These are phyloP conservation scores for Tulasnella sp. DNA, from an alignment of 768 basidiomycete genomes.

Conservation along the genomic window DNA sequence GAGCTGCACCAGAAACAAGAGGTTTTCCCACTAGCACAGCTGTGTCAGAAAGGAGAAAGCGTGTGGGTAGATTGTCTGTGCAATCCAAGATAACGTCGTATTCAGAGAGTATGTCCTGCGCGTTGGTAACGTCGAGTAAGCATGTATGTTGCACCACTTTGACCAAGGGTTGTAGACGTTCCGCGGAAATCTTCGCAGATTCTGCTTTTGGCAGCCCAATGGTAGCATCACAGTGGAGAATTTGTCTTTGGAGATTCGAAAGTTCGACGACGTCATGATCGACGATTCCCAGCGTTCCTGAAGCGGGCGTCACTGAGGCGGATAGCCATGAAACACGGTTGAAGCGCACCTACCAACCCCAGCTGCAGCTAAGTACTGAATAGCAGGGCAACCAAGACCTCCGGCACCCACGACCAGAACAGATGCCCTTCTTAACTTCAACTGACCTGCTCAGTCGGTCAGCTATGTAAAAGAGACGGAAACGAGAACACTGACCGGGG, in stretches of 20 bases:
- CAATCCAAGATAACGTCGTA: slow-evolving; percentile 85
- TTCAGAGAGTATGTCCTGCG: slow-evolving; percentile 41
- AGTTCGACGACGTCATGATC: slow-evolving; percentile 82
- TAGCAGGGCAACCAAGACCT: slow-evolving; percentile 88
- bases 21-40: slow-evolving; percentile 65
- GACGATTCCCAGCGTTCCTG: slow-evolving; percentile 74
- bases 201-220: slow-evolving; percentile 71
- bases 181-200: slow-evolving; percentile 63
- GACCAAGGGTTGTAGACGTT: slow-evolving; percentile 58
- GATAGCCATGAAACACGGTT: neutral
- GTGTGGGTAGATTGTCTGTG: slow-evolving; percentile 85
- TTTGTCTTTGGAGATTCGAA: slow-evolving; percentile 86
- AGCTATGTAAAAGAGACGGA: neutral
- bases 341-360: slow-evolving; percentile 59
- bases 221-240: slow-evolving; percentile 65
- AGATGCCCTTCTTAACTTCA: slow-evolving; percentile 62
- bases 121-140: slow-evolving; percentile 51
- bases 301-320: neutral
- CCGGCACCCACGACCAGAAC: slow-evolving; percentile 90
- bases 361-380: slow-evolving; percentile 87
- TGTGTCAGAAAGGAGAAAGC: slow-evolving; percentile 86
- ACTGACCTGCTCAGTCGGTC: slow-evolving; percentile 48
- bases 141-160: slow-evolving; percentile 41
- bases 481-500: slow-evolving; percentile 39
- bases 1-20: slow-evolving; percentile 88